Evolutionary conservation across 192 early-diverging fungal species (phyloP).

Genomic region (Phycomyces blakesleeanus): DNA sequence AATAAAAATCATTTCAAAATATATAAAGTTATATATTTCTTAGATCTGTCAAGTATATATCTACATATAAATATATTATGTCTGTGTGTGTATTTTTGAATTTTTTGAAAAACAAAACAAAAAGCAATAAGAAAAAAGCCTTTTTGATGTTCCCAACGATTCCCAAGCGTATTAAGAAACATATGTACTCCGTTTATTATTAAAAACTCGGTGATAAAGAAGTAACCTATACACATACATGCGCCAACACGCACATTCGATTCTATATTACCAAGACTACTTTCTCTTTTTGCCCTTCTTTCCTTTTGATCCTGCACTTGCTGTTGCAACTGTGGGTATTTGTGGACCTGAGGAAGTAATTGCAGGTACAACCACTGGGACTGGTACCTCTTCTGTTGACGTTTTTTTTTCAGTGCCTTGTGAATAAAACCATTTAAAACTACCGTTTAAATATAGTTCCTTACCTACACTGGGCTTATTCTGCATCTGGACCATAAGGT

Average conservation of each 20-base stretch:
- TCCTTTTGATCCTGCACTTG: constrained; percentile 1
- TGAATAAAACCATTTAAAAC: too few species aligned
- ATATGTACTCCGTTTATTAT: too few species aligned
- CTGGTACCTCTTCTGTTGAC: constrained; percentile 4
- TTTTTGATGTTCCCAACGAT: too few species aligned
- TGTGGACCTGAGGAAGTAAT: constrained; percentile 20
- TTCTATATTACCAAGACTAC: neutral
- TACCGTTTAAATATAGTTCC: too few species aligned
- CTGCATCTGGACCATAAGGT: constrained; percentile 70
- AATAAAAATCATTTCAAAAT: neutral
- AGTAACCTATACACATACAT: too few species aligned
- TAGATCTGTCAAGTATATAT: too few species aligned
- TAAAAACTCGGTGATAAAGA: too few species aligned
- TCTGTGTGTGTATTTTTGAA: neutral
- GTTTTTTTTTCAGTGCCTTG: constrained; percentile 10
- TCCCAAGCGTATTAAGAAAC: too few species aligned
- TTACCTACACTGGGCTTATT: constrained; percentile 32
- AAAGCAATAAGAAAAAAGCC: neutral
- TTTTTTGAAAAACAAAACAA: neutral
- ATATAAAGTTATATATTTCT: too few species aligned
- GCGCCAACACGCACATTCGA: too few species aligned
- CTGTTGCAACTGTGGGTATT: constrained; percentile 4
- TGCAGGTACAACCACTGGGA: constrained; percentile 12
- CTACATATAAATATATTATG: too few species aligned
- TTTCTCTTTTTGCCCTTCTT: constrained; percentile 25